Evolutionary conservation across 495 filamentous ascomycete genomes (phyloP).

Genomic region (Talaromyces thailandensis): DNA sequence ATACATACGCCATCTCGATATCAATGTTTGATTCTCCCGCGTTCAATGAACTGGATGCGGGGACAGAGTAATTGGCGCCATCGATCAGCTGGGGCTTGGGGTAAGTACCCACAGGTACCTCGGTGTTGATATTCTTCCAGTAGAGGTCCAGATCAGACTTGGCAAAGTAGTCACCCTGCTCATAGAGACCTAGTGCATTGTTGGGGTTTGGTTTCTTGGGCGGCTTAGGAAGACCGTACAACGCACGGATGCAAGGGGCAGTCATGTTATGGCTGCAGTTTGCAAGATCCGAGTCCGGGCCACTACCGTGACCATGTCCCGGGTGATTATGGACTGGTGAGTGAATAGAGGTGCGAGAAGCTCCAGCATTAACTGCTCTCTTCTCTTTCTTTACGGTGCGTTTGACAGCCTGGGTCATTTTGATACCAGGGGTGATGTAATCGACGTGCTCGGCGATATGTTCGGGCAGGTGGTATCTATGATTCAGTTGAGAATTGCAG

Average conservation of each 20-base stretch:
- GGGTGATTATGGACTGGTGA: neutral
- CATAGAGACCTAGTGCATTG: constrained; percentile 47
- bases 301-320: neutral
- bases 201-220: constrained; percentile 14
- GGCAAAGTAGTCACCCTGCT: constrained; percentile 40
- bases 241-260: constrained; percentile 41
- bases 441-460: constrained; percentile 5
- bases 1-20: constrained; percentile 32
- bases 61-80: constrained; percentile 27
- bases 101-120: constrained; percentile 32
- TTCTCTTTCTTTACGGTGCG: constrained; percentile 1
- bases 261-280: constrained; percentile 40
- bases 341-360: neutral
- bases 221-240: constrained; percentile 41
- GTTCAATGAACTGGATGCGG: constrained; percentile 15
- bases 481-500: neutral
- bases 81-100: constrained; percentile 35
- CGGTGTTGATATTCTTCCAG: constrained; percentile 38
- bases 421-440: constrained; percentile 6
- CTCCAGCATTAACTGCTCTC: neutral
- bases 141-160: constrained; percentile 50
- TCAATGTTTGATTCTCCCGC: constrained; percentile 39
- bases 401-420: constrained; percentile 7
- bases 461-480: constrained; percentile 6
- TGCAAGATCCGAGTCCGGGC: constrained; percentile 8